Conservation (phyloP, 495 filamentous ascomycete genomes). For the Hypomontagnella submonticulosa region DNA sequence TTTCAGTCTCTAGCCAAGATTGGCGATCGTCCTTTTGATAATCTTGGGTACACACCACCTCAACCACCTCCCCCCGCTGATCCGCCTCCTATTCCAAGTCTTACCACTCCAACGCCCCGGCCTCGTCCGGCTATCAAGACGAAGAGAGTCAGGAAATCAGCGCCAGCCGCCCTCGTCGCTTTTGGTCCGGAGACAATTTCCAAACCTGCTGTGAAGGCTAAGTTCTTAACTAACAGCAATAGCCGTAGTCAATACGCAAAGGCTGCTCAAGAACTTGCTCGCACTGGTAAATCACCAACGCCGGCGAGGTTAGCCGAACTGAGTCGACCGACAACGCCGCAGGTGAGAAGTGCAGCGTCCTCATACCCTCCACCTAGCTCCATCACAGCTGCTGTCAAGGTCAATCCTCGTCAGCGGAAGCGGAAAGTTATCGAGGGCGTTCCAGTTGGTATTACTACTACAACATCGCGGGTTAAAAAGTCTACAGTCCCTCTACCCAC, state of each 20-base stretch:
- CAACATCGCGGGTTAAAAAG: conserved; percentile 1
- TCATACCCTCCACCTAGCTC: conserved; percentile 38
- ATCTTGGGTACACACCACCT: conserved; percentile 41
- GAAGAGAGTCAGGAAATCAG: conserved; percentile 48
- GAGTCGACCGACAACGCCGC: conserved; percentile 17
- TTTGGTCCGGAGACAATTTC: conserved; percentile 3
- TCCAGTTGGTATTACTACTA: conserved; percentile 37
- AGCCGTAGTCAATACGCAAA: conserved; percentile 38
- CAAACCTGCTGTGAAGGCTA: conserved; percentile 20
- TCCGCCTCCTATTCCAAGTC: conserved; percentile 46
- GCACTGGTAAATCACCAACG: conserved; percentile 35
- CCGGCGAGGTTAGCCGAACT: conserved; percentile 24
- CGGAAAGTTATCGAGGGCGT: conserved; percentile 55
- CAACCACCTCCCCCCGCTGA: conserved; percentile 18
- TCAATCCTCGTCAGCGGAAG: conserved; percentile 53
- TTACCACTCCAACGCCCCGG: conserved; percentile 9
- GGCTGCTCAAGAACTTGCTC: conserved; percentile 40
- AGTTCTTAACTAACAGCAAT: conserved; percentile 23
- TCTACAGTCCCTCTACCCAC: conserved; percentile 5
- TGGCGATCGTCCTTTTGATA: conserved; percentile 46
- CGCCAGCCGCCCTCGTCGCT: conserved; percentile 30
- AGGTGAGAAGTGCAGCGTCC: conserved; percentile 8
- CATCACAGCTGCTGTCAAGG: conserved; percentile 54
- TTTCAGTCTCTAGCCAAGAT: conserved; percentile 47
- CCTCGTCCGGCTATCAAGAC: conserved; percentile 30